A percentile compares a stretch with the other conserved stretches of the same genome.
Evolutionary conservation across 2,329 filamentous ascomycete species (phyloP).

Genomic region (Calycina marina): DNA sequence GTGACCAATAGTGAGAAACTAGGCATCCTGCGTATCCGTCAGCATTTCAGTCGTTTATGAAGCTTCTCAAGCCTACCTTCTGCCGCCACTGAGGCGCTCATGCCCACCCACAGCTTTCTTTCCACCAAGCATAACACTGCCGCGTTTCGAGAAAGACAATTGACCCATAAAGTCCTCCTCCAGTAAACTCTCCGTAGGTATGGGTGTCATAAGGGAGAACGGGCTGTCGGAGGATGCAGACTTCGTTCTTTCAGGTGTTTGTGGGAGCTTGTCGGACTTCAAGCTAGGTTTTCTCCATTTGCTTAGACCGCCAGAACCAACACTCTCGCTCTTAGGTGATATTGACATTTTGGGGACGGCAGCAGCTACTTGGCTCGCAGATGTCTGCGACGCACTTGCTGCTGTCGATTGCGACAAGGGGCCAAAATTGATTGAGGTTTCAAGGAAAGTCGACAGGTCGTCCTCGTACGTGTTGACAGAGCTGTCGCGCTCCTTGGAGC

Average conservation of each 20-base stretch:
- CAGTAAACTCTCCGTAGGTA: constrained; percentile 40
- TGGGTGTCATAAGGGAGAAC: constrained; percentile 38
- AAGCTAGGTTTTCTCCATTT: constrained; percentile 11
- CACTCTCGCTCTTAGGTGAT: constrained; percentile 5
- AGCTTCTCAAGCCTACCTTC: constrained; percentile 11
- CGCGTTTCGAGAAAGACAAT: constrained; percentile 46
- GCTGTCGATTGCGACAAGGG: constrained; percentile 2
- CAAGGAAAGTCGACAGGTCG: constrained; percentile 12
- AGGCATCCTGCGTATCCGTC: constrained; percentile 15
- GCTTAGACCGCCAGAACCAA: constrained; percentile 6
- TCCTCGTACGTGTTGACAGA: constrained; percentile 23
- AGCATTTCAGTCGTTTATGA: constrained; percentile 3
- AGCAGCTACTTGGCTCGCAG: too few species aligned
- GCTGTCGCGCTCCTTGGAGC: constrained; percentile 28
- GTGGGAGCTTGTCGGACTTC: constrained; percentile 7
- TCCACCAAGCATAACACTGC: constrained; percentile 46
- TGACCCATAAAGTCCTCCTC: constrained; percentile 42
- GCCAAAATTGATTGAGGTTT: constrained; percentile 16
- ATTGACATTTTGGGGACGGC: too few species aligned
- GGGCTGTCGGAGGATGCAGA: constrained; percentile 24
- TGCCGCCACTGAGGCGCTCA: constrained; percentile 10
- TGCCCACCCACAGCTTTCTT: constrained; percentile 23
- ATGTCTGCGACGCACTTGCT: constrained; percentile 4
- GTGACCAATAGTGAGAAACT: constrained; percentile 18
- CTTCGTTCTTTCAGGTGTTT: constrained; percentile 7